Conservation (phyloP, 1,139 yeast genomes). For the Taphrina populina region DNA sequence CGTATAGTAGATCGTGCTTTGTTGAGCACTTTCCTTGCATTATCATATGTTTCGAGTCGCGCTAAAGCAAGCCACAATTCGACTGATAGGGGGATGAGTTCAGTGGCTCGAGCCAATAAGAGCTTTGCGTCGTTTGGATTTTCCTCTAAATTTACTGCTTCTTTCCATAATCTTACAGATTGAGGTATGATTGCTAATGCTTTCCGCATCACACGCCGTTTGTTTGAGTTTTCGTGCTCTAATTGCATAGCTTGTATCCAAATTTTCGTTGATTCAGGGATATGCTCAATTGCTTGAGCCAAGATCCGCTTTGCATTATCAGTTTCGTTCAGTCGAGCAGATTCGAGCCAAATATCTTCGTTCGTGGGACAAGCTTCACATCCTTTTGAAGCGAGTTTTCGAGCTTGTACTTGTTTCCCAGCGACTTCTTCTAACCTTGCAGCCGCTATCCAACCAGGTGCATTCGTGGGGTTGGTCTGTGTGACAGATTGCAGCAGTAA, state of each 20-base stretch:
- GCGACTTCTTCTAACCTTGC: constrained; percentile 76
- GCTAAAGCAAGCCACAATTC: constrained; percentile 64
- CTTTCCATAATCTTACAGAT: constrained; percentile 65
- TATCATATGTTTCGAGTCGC: constrained; percentile 50
- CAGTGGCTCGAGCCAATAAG: constrained; percentile 66
- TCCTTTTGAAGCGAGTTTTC: constrained; percentile 64
- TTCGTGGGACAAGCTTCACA: constrained; percentile 64
- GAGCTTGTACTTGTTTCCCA: constrained; percentile 56
- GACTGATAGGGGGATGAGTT: constrained; percentile 60
- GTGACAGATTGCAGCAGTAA: constrained; percentile 65
- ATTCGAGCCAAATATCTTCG: constrained; percentile 82
- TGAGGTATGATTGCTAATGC: constrained; percentile 70
- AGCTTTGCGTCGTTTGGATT: constrained; percentile 54
- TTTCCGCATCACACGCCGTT: constrained; percentile 61
- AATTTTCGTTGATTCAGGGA: constrained; percentile 57
- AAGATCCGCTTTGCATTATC: constrained; percentile 57
- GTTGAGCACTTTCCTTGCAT: constrained; percentile 58
- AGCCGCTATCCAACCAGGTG: constrained; percentile 85
- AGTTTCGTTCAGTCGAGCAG: constrained; percentile 58
- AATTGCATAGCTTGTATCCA: constrained; percentile 73
- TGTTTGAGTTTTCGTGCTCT: constrained; percentile 58
- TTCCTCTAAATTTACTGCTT: constrained; percentile 50
- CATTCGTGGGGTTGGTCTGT: constrained; percentile 67
- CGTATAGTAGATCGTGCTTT: constrained; percentile 59
- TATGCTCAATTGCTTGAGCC: constrained; percentile 62